phyloP scores from a whole-genome alignment of 2,329 filamentous ascomycete genomes.

The Venturia pyrina region DNA sequence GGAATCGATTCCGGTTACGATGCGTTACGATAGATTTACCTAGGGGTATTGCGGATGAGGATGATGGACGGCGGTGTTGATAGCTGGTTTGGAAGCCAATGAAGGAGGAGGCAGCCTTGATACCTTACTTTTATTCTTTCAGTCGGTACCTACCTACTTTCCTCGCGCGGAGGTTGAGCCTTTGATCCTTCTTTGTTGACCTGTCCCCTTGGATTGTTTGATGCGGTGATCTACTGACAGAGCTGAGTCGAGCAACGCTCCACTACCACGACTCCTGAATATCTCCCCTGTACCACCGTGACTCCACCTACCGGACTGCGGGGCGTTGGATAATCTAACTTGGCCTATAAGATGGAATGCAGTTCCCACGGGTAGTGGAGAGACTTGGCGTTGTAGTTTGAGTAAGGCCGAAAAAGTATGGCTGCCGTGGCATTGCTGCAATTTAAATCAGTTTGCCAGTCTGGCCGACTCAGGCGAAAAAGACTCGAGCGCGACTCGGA shows the following conservation, averaged over 20 bases:
- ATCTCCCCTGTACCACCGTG: not conserved
- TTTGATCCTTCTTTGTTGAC: not conserved
- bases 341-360: not conserved
- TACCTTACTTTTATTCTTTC: not conserved
- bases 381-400: not conserved
- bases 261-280: not conserved
- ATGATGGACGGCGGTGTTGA: not conserved
- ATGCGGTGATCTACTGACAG: not conserved
- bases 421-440: not conserved
- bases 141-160: not conserved
- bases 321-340: not conserved
- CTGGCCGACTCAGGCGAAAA: not conserved
- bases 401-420: not conserved
- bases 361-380: not conserved
- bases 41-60: not conserved
- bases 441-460: not conserved
- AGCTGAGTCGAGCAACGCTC: not conserved
- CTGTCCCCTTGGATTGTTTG: not conserved
- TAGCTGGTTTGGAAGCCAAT: not conserved
- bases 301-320: not conserved
- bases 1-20: not conserved
- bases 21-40: conserved; percentile 2
- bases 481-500: not conserved
- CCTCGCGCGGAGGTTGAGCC: not conserved
- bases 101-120: not conserved